phyloP scores from a whole-genome alignment of 768 basidiomycete genomes.

The Rossbeevera mucosa region DNA sequence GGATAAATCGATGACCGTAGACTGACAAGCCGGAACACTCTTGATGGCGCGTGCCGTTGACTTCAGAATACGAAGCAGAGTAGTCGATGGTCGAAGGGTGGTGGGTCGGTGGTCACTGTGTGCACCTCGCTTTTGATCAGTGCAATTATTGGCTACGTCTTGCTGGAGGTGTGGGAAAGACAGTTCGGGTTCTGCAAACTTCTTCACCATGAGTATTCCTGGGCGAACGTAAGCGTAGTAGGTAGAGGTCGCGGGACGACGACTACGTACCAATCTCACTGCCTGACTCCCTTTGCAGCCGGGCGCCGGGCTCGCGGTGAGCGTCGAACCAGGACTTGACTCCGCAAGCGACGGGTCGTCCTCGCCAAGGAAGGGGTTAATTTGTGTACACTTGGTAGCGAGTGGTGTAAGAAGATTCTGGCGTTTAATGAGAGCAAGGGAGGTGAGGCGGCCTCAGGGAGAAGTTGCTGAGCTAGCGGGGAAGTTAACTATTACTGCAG shows the following conservation, averaged over 20 bases:
- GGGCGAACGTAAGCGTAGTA: neutral
- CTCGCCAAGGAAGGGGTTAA: slow-evolving; percentile 86
- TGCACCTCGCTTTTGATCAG: no score
- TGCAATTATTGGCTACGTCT: slow-evolving; percentile 44
- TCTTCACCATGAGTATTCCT: slow-evolving; percentile 97
- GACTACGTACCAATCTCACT: slow-evolving; percentile 68
- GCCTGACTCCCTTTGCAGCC: slow-evolving; percentile 75
- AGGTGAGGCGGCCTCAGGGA: slow-evolving; percentile 73
- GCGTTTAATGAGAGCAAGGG: slow-evolving; percentile 93
- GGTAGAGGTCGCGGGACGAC: slow-evolving; percentile 4
- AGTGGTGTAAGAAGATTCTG: slow-evolving; percentile 77
- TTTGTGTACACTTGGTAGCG: slow-evolving; percentile 77
- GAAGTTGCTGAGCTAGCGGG: slow-evolving; percentile 79
- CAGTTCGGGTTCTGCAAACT: slow-evolving; percentile 95
- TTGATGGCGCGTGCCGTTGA: no score
- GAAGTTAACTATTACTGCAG: no score
- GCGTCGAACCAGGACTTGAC: slow-evolving; percentile 99
- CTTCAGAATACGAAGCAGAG: no score
- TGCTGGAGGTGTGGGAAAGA: slow-evolving; percentile 94
- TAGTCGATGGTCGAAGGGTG: no score
- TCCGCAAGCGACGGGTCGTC: slow-evolving; percentile 87
- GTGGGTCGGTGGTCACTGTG: no score
- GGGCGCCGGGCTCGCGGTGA: slow-evolving; percentile 78
- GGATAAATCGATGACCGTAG: no score
- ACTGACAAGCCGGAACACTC: no score